These are phyloP conservation scores for Serendipita sp. DNA, from an alignment of 768 basidiomycete genomes.

Conservation along the genomic window DNA sequence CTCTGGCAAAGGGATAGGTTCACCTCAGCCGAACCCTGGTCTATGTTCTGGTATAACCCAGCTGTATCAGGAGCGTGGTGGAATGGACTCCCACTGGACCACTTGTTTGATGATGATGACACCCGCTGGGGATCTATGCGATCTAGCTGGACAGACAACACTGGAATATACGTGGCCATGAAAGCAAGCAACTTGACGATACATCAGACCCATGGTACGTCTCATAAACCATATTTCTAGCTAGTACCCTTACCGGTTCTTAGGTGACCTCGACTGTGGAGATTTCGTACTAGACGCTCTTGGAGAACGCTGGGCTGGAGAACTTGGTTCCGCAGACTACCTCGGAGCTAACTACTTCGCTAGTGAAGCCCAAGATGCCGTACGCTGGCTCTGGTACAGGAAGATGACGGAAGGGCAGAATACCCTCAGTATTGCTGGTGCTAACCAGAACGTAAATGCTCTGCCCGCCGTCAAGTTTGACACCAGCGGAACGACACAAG, in stretches of 20 bases:
- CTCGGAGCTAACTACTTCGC: slow-evolving; percentile 59
- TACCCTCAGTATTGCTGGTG: slow-evolving; percentile 56
- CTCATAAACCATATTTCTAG: not conserved
- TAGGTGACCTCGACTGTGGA: slow-evolving; percentile 73
- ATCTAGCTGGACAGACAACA: slow-evolving; percentile 77
- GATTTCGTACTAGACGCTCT: slow-evolving; percentile 92
- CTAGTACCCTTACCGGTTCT: not conserved
- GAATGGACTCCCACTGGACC: slow-evolving; percentile 69
- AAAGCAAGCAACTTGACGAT: slow-evolving; percentile 68
- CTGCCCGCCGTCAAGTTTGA: slow-evolving; percentile 42
- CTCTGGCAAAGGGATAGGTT: slow-evolving; percentile 83
- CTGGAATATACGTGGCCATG: slow-evolving; percentile 71
- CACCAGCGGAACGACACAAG: slow-evolving; percentile 45
- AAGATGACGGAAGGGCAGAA: slow-evolving; percentile 98
- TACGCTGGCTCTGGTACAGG: slow-evolving; percentile 85
- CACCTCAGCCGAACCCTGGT: slow-evolving; percentile 56
- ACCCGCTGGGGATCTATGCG: slow-evolving; percentile 88
- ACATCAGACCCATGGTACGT: slow-evolving; percentile 68
- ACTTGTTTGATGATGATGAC: slow-evolving; percentile 50
- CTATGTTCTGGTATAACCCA: slow-evolving; percentile 87
- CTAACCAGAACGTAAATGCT: slow-evolving; percentile 64
- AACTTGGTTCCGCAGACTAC: slow-evolving; percentile 83
- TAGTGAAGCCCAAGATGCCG: slow-evolving; percentile 46
- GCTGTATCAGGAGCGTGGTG: slow-evolving; percentile 76
- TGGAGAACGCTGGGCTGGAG: slow-evolving; percentile 88